Evolutionary conservation across 495 filamentous ascomycete genomes (phyloP).

Genomic region (Talaromyces stipitatus): DNA sequence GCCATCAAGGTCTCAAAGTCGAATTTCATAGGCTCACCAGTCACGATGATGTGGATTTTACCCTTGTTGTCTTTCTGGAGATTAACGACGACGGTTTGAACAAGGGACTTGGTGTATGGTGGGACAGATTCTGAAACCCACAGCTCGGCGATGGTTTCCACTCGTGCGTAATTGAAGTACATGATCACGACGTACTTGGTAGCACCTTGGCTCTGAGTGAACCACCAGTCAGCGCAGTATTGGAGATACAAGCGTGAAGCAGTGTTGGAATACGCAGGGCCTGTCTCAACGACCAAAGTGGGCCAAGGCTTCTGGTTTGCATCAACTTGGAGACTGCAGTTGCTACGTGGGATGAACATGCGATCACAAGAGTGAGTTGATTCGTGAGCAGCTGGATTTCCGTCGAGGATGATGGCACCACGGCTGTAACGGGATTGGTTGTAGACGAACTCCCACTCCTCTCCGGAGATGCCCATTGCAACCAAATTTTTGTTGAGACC

Average conservation of each 20-base stretch:
- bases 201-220: constrained; percentile 9
- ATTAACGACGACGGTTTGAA: neutral
- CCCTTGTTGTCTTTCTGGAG: neutral
- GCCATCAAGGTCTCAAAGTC: neutral
- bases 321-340: neutral
- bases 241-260: neutral
- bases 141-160: neutral
- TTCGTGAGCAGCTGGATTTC: neutral
- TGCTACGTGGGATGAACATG: neutral
- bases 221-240: constrained; percentile 5
- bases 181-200: constrained; percentile 7
- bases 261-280: neutral
- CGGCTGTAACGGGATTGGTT: neutral
- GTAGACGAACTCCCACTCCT: neutral
- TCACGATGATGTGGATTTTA: neutral
- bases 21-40: neutral
- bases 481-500: neutral
- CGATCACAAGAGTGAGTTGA: neutral
- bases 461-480: neutral
- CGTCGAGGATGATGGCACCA: neutral
- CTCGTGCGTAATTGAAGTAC: neutral
- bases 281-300: constrained; percentile 1
- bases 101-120: neutral
- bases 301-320: neutral
- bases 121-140: neutral